Conservation (phyloP, 345 rosid species). For the Euphorbia pulcherrima region DNA sequence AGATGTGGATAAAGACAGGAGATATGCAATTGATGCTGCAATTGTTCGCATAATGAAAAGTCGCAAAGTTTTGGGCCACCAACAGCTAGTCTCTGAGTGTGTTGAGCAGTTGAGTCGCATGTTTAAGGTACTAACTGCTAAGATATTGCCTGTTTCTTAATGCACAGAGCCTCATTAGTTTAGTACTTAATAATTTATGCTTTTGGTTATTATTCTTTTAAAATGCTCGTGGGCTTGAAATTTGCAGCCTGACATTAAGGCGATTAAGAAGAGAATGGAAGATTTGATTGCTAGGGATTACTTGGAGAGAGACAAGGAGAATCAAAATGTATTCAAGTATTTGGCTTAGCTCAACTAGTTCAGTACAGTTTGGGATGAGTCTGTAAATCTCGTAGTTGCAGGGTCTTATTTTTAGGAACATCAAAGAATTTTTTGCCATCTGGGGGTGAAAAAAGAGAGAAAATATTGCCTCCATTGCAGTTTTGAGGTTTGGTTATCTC, state of each 20-base stretch:
- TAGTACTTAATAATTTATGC: too few relatives aligned
- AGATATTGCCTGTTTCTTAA: not conserved
- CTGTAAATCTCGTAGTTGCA: conserved; percentile 17
- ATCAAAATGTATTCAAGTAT: conserved; percentile 64
- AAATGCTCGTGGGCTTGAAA: not conserved
- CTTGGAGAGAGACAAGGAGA: conserved; percentile 85
- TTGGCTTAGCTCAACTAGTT: conserved; percentile 41
- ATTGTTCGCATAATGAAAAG: conserved; percentile 98
- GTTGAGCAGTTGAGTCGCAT: conserved; percentile 89
- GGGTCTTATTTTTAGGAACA: not conserved
- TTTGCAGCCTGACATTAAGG: conserved; percentile 90
- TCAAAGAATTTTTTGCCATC: not conserved
- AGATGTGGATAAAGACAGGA: conserved; percentile 87
- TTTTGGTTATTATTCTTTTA: not conserved
- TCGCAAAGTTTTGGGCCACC: conserved; percentile 77
- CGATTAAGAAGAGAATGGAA: conserved; percentile 92
- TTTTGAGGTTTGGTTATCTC: not conserved
- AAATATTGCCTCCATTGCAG: not conserved
- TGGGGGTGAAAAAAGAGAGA: not conserved
- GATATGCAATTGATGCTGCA: conserved; percentile 94
- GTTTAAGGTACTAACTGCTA: conserved; percentile 78
- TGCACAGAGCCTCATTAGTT: too few relatives aligned
- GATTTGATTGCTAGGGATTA: conserved; percentile 83
- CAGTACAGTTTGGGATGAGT: not conserved
- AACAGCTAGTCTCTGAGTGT: conserved; percentile 77